Evolutionary conservation across 2,329 filamentous ascomycete species (phyloP).

Genomic region (Emergomyces orientalis): DNA sequence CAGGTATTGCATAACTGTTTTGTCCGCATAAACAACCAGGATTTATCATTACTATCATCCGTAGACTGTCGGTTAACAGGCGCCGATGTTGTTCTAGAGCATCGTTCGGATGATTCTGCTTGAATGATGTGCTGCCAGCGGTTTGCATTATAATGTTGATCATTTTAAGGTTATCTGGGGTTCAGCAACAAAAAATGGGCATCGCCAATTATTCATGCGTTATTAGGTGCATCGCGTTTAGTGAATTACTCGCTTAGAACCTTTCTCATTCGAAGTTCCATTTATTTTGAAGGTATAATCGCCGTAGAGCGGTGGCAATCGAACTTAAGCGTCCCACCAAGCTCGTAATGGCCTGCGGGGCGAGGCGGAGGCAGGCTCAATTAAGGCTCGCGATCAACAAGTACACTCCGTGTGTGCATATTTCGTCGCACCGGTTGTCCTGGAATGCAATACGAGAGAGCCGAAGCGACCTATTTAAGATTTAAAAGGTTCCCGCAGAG

Average conservation of each 20-base stretch:
- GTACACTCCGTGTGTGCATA: background rate
- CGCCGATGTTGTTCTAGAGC: background rate
- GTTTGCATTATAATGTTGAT: background rate
- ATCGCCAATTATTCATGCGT: background rate
- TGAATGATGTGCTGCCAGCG: background rate
- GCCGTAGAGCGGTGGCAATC: background rate
- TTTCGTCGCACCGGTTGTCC: background rate
- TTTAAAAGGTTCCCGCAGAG: background rate
- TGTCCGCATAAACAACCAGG: background rate
- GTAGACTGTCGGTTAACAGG: background rate
- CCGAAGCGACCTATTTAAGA: background rate
- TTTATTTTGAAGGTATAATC: background rate
- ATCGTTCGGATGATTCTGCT: background rate
- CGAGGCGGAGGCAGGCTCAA: background rate
- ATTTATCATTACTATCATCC: background rate
- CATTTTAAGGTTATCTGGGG: background rate
- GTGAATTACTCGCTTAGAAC: background rate
- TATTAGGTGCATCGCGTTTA: background rate
- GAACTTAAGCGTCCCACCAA: background rate
- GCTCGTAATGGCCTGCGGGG: background rate
- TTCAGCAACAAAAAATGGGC: background rate
- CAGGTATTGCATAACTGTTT: too few species aligned
- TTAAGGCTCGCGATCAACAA: background rate
- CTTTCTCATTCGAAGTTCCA: background rate
- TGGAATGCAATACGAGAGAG: background rate